Evolutionary conservation across 345 rosid genomes (phyloP).

Genomic region (Turritis glabra): DNA sequence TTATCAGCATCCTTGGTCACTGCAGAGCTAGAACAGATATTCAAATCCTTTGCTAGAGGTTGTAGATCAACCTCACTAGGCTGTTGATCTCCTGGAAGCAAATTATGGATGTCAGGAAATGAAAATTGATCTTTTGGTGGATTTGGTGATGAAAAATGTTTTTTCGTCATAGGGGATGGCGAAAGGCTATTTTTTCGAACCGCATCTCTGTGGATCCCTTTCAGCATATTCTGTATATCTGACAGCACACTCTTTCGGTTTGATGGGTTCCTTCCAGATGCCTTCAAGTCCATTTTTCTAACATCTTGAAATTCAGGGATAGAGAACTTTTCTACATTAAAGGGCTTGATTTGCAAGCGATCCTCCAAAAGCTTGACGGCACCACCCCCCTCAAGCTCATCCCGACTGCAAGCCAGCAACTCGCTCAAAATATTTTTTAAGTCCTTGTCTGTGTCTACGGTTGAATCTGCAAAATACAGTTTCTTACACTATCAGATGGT

Average conservation of each 20-base stretch:
- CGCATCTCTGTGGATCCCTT: constrained; percentile 39
- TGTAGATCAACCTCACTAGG: constrained; percentile 40
- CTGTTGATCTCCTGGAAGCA: constrained; percentile 38
- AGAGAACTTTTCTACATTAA: constrained; percentile 46
- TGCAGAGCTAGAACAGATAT: constrained; percentile 30
- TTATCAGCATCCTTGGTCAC: constrained; percentile 41
- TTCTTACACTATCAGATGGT: constrained; percentile 28
- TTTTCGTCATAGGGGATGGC: neutral
- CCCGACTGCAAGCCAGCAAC: constrained; percentile 50
- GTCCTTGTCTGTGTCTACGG: constrained; percentile 44
- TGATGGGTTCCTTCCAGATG: constrained; percentile 41
- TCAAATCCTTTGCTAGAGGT: constrained; percentile 32
- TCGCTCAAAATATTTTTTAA: constrained; percentile 52
- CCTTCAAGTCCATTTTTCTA: constrained; percentile 49
- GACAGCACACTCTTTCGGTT: constrained; percentile 52
- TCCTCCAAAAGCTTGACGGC: constrained; percentile 56
- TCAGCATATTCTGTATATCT: constrained; percentile 54
- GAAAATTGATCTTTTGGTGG: constrained; percentile 62
- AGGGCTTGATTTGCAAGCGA: constrained; percentile 61
- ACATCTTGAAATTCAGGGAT: constrained; percentile 62
- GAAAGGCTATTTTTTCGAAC: constrained; percentile 39
- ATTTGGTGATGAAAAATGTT: constrained; percentile 43
- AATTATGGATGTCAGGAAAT: constrained; percentile 39
- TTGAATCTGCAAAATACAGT: constrained; percentile 44
- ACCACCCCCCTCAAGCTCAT: constrained; percentile 64